phyloP scores from a whole-genome alignment of 768 basidiomycete species.

The Boletus coccyginus region DNA sequence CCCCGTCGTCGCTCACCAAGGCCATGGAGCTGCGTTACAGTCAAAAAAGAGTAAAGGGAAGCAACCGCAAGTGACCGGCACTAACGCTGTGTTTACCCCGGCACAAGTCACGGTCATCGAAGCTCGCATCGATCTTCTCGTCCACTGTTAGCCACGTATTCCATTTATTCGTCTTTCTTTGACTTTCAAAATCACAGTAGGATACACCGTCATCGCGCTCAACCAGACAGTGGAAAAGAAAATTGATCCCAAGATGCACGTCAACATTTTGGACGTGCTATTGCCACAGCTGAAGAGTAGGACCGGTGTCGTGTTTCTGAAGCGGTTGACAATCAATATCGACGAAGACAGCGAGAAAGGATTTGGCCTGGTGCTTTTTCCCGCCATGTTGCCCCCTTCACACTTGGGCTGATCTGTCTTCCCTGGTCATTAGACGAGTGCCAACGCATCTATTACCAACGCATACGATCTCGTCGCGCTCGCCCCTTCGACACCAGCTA shows the following conservation, averaged over 20 bases:
- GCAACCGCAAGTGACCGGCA: constrained; percentile 34
- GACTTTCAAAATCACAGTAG: constrained; percentile 50
- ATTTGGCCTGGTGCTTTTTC: constrained; percentile 62
- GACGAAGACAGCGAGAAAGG: constrained; percentile 87
- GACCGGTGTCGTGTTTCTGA: constrained; percentile 61
- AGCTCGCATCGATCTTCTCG: constrained; percentile 61
- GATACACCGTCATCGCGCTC: constrained; percentile 79
- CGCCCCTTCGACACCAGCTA: constrained; percentile 64
- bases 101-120: constrained; percentile 61
- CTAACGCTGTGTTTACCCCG: constrained; percentile 44
- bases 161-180: not conserved
- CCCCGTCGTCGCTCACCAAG: constrained; percentile 38
- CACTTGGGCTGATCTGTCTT: not conserved
- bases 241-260: constrained; percentile 68
- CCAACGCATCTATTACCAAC: constrained; percentile 58
- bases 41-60: constrained; percentile 31
- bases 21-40: constrained; percentile 5
- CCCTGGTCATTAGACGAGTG: constrained; percentile 53
- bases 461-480: constrained; percentile 78
- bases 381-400: not conserved
- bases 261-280: constrained; percentile 59
- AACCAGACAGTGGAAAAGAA: constrained; percentile 70
- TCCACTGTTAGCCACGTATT: constrained; percentile 56
- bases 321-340: constrained; percentile 75
- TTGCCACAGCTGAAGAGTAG: constrained; percentile 60